Percentiles rank a stretch among this genome's conserved stretches.
Evolutionary conservation across 345 rosid genomes (phyloP).

Genomic region (Sonneratia alba): DNA sequence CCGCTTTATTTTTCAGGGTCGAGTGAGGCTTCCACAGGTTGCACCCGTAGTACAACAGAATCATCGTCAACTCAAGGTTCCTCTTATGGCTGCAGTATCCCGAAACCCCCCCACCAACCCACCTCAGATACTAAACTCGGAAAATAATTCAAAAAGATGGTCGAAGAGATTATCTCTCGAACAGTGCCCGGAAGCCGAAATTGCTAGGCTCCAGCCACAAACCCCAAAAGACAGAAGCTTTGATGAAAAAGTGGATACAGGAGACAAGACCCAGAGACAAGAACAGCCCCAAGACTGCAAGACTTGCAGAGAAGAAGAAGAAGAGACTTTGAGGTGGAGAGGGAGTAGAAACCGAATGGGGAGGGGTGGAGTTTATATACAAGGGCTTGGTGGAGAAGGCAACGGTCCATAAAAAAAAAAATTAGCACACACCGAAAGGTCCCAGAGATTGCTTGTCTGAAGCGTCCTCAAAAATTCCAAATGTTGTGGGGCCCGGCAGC

Average conservation of each 20-base stretch:
- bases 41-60: constrained; percentile 37
- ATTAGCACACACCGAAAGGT: constrained; percentile 51
- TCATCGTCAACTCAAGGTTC: constrained; percentile 35
- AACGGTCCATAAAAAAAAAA: constrained; percentile 14
- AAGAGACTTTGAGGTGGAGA: background rate
- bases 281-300: background rate
- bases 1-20: constrained; percentile 38
- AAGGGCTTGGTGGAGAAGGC: constrained; percentile 2
- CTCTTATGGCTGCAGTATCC: constrained; percentile 11
- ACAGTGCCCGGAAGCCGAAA: background rate
- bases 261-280: constrained; percentile 19
- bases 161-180: background rate
- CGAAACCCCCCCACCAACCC: constrained; percentile 23
- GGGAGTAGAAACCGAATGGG: constrained; percentile 27
- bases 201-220: background rate
- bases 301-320: background rate
- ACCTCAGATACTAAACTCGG: background rate
- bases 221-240: background rate
- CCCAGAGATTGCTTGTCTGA: constrained; percentile 34
- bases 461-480: constrained; percentile 45
- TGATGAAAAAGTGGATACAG: background rate
- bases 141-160: background rate
- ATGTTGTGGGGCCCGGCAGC: constrained; percentile 43
- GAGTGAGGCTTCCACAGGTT: constrained; percentile 40
- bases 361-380: constrained; percentile 20